phyloP scores from a whole-genome alignment of 495 filamentous ascomycete species.

The Halenospora varia region DNA sequence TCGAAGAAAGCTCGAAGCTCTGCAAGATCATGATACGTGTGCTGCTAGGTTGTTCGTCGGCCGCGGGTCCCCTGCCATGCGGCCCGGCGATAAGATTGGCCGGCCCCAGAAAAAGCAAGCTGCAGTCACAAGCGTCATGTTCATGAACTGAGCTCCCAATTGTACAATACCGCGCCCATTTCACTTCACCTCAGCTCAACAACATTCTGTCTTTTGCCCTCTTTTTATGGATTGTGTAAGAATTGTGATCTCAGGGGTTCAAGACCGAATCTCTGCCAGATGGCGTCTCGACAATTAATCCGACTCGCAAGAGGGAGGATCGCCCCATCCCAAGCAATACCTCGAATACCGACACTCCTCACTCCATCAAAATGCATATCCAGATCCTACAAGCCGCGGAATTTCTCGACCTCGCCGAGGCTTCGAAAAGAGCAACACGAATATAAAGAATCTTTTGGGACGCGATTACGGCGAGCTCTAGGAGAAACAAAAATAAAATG shows the following conservation, averaged over 20 bases:
- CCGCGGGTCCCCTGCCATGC: background rate
- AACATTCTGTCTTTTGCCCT: too few species aligned
- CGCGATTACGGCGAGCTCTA: conserved; percentile 58
- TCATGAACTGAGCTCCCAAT: too few species aligned
- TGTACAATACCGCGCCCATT: too few species aligned
- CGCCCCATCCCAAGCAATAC: conserved; percentile 1
- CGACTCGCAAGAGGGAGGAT: background rate
- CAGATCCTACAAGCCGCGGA: conserved; percentile 21
- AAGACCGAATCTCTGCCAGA: background rate
- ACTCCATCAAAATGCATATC: conserved; percentile 1
- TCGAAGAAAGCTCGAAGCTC: background rate
- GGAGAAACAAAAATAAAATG: conserved; percentile 79
- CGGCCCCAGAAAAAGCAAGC: too few species aligned
- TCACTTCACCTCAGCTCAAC: too few species aligned
- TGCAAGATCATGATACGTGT: background rate
- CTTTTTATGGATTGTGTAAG: background rate
- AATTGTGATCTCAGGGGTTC: background rate
- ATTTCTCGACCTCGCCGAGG: conserved; percentile 39
- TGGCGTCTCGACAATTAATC: background rate
- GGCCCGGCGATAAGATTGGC: background rate
- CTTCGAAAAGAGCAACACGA: conserved; percentile 32
- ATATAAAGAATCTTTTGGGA: conserved; percentile 58
- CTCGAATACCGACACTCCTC: conserved; percentile 1
- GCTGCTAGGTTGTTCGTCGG: background rate
- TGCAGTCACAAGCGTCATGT: too few species aligned